These are phyloP conservation scores for Chionographis japonica DNA, from an alignment of 106 monocot species.

Conservation along the genomic window DNA sequence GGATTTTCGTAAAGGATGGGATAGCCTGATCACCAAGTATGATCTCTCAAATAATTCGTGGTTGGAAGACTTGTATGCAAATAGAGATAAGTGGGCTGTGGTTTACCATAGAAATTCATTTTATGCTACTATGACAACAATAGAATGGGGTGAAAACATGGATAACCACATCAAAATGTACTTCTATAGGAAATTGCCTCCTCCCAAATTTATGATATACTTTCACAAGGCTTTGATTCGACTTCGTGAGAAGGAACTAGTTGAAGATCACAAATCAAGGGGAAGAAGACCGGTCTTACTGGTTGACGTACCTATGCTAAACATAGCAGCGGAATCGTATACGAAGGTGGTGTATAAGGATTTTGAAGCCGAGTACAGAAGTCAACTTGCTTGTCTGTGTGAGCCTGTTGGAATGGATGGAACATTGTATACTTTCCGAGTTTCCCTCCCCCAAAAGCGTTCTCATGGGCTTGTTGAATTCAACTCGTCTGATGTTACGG, in stretches of 20 bases:
- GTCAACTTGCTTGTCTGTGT: constrained; percentile 27
- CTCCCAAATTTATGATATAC: constrained; percentile 36
- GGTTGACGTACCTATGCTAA: constrained; percentile 25
- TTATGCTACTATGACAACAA: constrained; percentile 38
- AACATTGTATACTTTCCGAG: constrained; percentile 9
- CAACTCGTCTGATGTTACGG: constrained; percentile 4
- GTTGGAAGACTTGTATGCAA: constrained; percentile 29
- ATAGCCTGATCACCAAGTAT: constrained; percentile 23
- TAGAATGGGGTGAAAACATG: constrained; percentile 42
- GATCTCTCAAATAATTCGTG: constrained; percentile 26
- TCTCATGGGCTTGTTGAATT: constrained; percentile 14
- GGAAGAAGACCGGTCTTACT: constrained; percentile 15
- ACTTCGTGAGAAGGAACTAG: constrained; percentile 35
- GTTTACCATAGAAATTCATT: constrained; percentile 34
- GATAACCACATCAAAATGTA: constrained; percentile 28
- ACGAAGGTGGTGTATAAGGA: constrained; percentile 16
- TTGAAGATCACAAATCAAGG: constrained; percentile 24
- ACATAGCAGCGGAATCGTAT: constrained; percentile 24
- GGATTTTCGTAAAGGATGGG: constrained; percentile 40
- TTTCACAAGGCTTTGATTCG: constrained; percentile 35
- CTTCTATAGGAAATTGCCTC: constrained; percentile 46
- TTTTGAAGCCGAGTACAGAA: constrained; percentile 27
- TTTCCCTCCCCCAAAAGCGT: constrained; percentile 16
- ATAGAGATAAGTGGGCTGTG: constrained; percentile 44
- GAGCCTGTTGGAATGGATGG: constrained; percentile 18